phyloP scores from a whole-genome alignment of 768 basidiomycete genomes.

The Macrolepiota dolichaula region DNA sequence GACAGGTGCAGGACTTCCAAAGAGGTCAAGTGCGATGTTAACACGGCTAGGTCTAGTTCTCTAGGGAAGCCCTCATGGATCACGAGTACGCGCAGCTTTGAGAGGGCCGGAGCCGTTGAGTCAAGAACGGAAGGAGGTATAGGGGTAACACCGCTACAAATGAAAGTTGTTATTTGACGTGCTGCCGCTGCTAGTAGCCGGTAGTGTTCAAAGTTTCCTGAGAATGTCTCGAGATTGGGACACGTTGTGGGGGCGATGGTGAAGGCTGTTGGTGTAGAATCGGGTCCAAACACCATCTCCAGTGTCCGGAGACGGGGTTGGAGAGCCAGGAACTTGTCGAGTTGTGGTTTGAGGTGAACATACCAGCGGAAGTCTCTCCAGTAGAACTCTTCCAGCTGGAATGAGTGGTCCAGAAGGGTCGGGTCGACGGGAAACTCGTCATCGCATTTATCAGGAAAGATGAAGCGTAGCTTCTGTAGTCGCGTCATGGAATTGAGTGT shows the following conservation, averaged over 20 bases:
- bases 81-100: conserved; percentile 1
- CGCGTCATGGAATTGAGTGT: not conserved
- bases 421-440: conserved; percentile 1
- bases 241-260: conserved; percentile 1
- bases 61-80: conserved; percentile 5
- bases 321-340: not conserved
- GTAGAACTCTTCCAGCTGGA: not conserved
- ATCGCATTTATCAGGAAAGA: not conserved
- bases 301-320: not conserved
- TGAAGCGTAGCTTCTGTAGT: not conserved
- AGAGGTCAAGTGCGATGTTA: conserved; percentile 1
- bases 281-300: not conserved
- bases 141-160: not conserved
- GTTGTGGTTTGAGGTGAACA: not conserved
- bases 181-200: not conserved
- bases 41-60: not conserved
- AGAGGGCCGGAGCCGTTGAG: not conserved
- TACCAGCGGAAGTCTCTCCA: conserved; percentile 11
- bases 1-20: conserved; percentile 6
- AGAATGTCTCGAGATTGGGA: conserved; percentile 2
- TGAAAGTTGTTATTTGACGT: not conserved
- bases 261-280: not conserved
- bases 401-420: not conserved
- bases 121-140: conserved; percentile 1
- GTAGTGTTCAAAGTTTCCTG: not conserved